phyloP scores from a whole-genome alignment of 2,329 filamentous ascomycete species.

The Sclerotinia trifoliorum region DNA sequence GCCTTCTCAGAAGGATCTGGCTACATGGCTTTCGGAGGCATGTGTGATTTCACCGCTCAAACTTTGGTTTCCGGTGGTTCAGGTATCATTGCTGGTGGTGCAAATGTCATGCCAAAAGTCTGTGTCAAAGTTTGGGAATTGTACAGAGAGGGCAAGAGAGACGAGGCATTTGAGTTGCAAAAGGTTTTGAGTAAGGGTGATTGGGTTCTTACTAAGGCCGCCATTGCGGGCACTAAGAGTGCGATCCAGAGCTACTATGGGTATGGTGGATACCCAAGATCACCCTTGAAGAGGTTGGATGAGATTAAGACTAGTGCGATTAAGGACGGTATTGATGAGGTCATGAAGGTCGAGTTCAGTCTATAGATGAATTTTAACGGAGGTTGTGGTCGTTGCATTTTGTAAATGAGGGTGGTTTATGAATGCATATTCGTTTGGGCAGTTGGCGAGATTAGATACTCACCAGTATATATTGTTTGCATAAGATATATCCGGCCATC shows the following conservation, averaged over 20 bases:
- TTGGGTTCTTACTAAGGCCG: conserved; percentile 79
- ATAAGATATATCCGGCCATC: neutral
- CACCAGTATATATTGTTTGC: conserved; percentile 1
- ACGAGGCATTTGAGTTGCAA: conserved; percentile 74
- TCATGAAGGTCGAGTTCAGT: conserved; percentile 62
- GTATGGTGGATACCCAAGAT: conserved; percentile 74
- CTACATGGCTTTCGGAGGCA: conserved; percentile 85
- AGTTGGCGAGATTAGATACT: neutral
- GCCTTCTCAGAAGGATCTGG: conserved; percentile 57
- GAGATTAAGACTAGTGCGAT: conserved; percentile 54
- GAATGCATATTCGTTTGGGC: neutral
- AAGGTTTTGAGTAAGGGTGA: conserved; percentile 75
- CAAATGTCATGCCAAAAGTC: conserved; percentile 81
- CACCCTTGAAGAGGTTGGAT: conserved; percentile 66
- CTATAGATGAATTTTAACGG: conserved; percentile 30
- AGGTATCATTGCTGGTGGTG: conserved; percentile 82
- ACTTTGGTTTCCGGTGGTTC: conserved; percentile 75
- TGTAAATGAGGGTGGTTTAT: neutral
- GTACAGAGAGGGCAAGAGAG: conserved; percentile 68
- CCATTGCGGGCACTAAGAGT: conserved; percentile 82
- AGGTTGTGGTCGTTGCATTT: neutral
- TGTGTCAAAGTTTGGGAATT: conserved; percentile 78
- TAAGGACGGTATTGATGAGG: conserved; percentile 57
- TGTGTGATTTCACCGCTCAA: conserved; percentile 84
- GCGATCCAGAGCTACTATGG: conserved; percentile 78